Conservation (phyloP, 2,329 filamentous ascomycete genomes). For the Monosporascus sp. region DNA sequence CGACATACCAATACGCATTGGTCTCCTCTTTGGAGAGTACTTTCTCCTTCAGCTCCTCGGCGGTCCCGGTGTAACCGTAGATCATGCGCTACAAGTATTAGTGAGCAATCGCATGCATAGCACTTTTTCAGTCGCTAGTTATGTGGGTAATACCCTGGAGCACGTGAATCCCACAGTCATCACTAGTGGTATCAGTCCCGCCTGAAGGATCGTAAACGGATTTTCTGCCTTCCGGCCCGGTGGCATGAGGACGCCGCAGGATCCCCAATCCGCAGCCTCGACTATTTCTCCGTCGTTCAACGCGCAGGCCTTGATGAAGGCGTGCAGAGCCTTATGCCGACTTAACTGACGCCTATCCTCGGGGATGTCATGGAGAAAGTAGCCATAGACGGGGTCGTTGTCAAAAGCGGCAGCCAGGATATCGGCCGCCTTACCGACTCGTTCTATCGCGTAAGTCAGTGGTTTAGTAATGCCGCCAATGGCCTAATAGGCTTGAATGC, state of each 20-base stretch:
- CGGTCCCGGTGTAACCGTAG: constrained; percentile 2
- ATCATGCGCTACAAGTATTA: neutral
- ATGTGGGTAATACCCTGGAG: neutral
- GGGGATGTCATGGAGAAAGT: constrained; percentile 7
- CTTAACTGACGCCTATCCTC: neutral
- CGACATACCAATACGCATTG: constrained; percentile 6
- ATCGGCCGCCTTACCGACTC: neutral
- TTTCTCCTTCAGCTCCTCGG: constrained; percentile 6
- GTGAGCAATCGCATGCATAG: neutral
- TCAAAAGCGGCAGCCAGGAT: constrained; percentile 6
- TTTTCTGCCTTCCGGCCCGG: constrained; percentile 4
- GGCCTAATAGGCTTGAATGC: too few species aligned
- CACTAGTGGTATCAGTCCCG: neutral
- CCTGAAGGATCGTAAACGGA: constrained; percentile 2
- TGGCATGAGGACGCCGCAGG: constrained; percentile 6
- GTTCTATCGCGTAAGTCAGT: constrained; percentile 1
- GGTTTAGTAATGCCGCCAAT: neutral
- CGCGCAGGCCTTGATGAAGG: constrained; percentile 1
- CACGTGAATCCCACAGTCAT: neutral
- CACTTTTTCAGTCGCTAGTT: neutral
- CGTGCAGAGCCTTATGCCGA: neutral
- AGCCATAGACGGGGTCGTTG: constrained; percentile 8
- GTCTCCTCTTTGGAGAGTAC: constrained; percentile 5
- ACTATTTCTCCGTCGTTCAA: constrained; percentile 6
- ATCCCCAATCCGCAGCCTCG: constrained; percentile 6